phyloP scores from a whole-genome alignment of 805 yeast genomes.

The Wickerhamiella vanderwaltii region DNA sequence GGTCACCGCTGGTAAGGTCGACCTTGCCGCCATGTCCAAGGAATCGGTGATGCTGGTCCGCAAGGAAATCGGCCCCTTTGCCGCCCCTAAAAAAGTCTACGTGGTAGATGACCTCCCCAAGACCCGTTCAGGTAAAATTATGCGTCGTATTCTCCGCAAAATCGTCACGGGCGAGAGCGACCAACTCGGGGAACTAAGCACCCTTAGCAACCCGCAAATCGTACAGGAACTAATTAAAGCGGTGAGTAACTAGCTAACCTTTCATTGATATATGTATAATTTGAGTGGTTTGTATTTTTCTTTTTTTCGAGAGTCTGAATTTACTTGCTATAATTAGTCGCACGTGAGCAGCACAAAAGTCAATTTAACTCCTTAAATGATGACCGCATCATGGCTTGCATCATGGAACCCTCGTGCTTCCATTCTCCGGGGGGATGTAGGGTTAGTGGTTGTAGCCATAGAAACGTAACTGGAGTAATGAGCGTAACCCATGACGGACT shows the following conservation, averaged over 20 bases:
- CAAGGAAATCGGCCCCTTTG: slow-evolving; percentile 82
- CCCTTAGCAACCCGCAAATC: slow-evolving; percentile 74
- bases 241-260: not conserved
- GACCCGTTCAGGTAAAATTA: slow-evolving; percentile 96
- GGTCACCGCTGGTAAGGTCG: slow-evolving; percentile 27
- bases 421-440: too few relatives aligned
- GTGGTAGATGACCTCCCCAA: slow-evolving; percentile 89
- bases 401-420: too few relatives aligned
- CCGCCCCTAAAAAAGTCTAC: slow-evolving; percentile 83
- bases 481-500: too few relatives aligned
- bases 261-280: too few relatives aligned
- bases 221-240: slow-evolving; percentile 55
- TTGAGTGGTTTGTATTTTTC: too few relatives aligned
- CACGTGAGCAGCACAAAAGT: too few relatives aligned
- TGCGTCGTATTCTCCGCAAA: slow-evolving; percentile 95
- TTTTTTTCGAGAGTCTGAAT: too few relatives aligned
- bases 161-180: slow-evolving; percentile 85
- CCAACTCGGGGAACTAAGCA: slow-evolving; percentile 82
- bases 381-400: too few relatives aligned
- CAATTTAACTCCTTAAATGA: too few relatives aligned
- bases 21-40: slow-evolving; percentile 36
- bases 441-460: too few relatives aligned
- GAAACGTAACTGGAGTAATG: too few relatives aligned
- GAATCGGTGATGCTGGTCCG: slow-evolving; percentile 81
- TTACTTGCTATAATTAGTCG: too few relatives aligned